phyloP scores from a whole-genome alignment of 1,284 basidiomycete species.

The Boletus holoroseus region DNA sequence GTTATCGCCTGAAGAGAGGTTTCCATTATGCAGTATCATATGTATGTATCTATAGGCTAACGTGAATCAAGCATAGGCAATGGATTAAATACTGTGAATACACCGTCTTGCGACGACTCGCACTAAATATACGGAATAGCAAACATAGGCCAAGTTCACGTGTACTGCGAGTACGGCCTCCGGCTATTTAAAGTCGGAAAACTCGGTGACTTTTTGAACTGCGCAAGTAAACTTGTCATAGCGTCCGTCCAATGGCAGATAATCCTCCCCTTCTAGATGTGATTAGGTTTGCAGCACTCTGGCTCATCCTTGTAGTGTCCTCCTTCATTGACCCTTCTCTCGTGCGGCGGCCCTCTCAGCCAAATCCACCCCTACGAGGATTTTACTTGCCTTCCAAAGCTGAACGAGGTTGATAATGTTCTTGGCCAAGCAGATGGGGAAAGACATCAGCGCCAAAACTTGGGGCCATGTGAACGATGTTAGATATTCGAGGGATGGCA shows the following conservation, averaged over 20 bases:
- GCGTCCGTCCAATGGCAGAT: constrained; percentile 11
- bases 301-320: background rate
- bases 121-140: constrained; percentile 3
- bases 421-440: constrained; percentile 77
- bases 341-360: constrained; percentile 73
- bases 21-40: constrained; percentile 17
- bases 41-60: constrained; percentile 17
- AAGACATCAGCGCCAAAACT: constrained; percentile 60
- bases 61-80: constrained; percentile 5
- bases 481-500: constrained; percentile 11
- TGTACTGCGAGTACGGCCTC: constrained; percentile 4
- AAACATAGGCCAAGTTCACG: constrained; percentile 7
- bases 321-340: constrained; percentile 35
- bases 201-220: constrained; percentile 11
- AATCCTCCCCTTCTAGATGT: constrained; percentile 16
- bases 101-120: constrained; percentile 14
- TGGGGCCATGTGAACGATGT: constrained; percentile 73
- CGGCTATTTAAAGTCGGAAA: background rate
- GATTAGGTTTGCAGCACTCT: background rate
- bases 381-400: constrained; percentile 98
- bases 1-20: background rate
- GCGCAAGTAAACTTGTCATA: constrained; percentile 8
- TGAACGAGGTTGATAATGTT: constrained; percentile 96
- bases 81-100: constrained; percentile 8
- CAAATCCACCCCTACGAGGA: constrained; percentile 85